Evolutionary conservation across 2,329 filamentous ascomycete genomes (phyloP), one percentile per base, ranked within the genome.

Genomic region (Aspergillus hiratsukae): DNA sequence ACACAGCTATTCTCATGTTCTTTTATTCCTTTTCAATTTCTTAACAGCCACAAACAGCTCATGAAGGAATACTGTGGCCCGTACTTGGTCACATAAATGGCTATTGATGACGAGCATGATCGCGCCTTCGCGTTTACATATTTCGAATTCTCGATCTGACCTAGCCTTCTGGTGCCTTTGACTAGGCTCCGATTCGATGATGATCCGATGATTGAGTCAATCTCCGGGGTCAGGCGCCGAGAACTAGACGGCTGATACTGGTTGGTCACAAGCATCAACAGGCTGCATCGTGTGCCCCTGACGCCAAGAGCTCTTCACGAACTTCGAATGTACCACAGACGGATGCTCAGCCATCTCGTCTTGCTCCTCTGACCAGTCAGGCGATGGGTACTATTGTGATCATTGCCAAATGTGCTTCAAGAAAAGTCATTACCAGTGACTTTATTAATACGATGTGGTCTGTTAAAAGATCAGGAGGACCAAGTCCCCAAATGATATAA

Each of bases 201-300:
- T 46, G 49, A 48, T 41, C 51, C 35, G 49, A 53, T 48, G 53
- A 25, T 23, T 31, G 35, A 37, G 27, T 37, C 48, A 50, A 29
- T 9, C n/a, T 35, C 11, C 9, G 19, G 17, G 29, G 48, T 49
- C 48, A 49, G 48, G 27, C 25, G 48, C n/a, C 7, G 48, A 25
- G 25, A 31, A 19, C 14, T 2, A n/a, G 27, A 49, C 46, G 35
- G 25, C 45, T 54, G 52, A 54, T 41, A 37, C 19, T 37, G 43
- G 29, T 46, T 27, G 53, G 40, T 54, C 53, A 51, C 53, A 49
- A 54, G 53, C 35, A 45, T 23, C 53, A 45, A 43, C 40, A 50
- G 48, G 53, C 53, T 54, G 53, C 53, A 28, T 23, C 25, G 21
- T 46, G 10, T 29, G 31, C 11, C 35, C 35, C 49, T 37, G 29